Percentiles rank a stretch among this genome's conserved stretches.
Conservation (phyloP, 177 flowering plant species). For the Tripterygium wilfordii region DNA sequence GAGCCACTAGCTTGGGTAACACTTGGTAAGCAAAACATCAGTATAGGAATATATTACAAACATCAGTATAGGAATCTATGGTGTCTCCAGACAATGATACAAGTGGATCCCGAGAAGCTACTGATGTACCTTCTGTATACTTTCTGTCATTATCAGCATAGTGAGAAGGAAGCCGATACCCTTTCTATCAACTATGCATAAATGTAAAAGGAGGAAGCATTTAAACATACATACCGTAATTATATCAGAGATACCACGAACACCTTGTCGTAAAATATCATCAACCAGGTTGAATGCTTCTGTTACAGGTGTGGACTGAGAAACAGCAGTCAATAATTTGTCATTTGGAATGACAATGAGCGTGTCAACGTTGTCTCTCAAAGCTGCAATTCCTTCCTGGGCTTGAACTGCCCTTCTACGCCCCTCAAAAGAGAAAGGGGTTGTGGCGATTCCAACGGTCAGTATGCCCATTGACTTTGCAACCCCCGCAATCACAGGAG, state of each 20-base stretch:
- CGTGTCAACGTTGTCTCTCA: slow-evolving; percentile 93
- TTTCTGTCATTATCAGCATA: too few relatives aligned
- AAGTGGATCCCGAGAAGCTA: too few relatives aligned
- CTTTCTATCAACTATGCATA: too few relatives aligned
- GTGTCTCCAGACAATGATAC: too few relatives aligned
- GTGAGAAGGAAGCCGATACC: too few relatives aligned
- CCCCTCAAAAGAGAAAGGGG: slow-evolving; percentile 96
- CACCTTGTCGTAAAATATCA: slow-evolving; percentile 96
- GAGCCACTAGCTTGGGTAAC: too few relatives aligned
- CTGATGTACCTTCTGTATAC: too few relatives aligned
- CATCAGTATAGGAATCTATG: too few relatives aligned
- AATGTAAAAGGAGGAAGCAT: too few relatives aligned
- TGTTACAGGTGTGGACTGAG: slow-evolving; percentile 87
- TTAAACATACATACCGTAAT: too few relatives aligned
- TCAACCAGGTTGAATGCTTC: slow-evolving; percentile 97
- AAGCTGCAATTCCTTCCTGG: slow-evolving; percentile 92
- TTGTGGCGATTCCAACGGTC: slow-evolving; percentile 95
- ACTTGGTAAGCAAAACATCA: too few relatives aligned
- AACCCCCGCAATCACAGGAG: slow-evolving; percentile 85
- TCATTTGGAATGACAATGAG: slow-evolving; percentile 94
- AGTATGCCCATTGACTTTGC: slow-evolving; percentile 92
- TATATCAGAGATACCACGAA: slow-evolving; percentile 93
- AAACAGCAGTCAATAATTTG: slow-evolving; percentile 85
- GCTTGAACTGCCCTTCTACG: slow-evolving; percentile 91
- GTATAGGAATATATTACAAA: too few relatives aligned